These are phyloP conservation scores for Ziziphus jujuba DNA, from an alignment of 306 rosid species.

Conservation along the genomic window DNA sequence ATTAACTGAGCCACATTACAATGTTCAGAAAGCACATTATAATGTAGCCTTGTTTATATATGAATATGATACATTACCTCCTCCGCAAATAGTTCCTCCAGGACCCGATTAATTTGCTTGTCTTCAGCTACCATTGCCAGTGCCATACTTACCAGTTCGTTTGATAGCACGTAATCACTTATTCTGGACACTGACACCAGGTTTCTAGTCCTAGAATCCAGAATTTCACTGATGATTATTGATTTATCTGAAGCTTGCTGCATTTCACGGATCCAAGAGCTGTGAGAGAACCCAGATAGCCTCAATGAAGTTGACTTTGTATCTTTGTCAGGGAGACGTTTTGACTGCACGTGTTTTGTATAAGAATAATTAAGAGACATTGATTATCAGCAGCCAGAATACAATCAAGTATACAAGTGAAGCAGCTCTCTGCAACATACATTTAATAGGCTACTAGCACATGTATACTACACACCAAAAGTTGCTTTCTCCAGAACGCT, in stretches of 20 bases:
- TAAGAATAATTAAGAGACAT: not conserved
- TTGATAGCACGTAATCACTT: constrained; percentile 92
- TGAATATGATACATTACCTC: constrained; percentile 44
- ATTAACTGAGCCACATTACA: not conserved
- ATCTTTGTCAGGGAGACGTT: constrained; percentile 84
- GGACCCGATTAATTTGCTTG: constrained; percentile 96
- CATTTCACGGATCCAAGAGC: constrained; percentile 96
- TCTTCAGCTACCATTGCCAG: constrained; percentile 99
- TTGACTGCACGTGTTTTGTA: constrained; percentile 61
- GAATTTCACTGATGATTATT: constrained; percentile 92
- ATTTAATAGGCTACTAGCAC: not conserved
- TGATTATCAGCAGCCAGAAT: constrained; percentile 16
- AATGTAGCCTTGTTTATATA: not conserved
- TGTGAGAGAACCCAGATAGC: constrained; percentile 82
- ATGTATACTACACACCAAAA: not conserved
- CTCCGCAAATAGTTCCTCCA: constrained; percentile 95
- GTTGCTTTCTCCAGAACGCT: not conserved
- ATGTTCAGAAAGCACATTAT: not conserved
- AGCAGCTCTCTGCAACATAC: not conserved
- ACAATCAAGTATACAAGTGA: not conserved
- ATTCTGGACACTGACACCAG: constrained; percentile 96
- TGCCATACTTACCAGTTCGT: constrained; percentile 97
- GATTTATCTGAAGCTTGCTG: constrained; percentile 95
- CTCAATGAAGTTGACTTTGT: constrained; percentile 58
- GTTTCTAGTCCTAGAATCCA: constrained; percentile 97